Evolutionary conservation across 805 yeast genomes (phyloP), one percentile per base, ranked within the genome.

Genomic region (Candida sonorensis): DNA sequence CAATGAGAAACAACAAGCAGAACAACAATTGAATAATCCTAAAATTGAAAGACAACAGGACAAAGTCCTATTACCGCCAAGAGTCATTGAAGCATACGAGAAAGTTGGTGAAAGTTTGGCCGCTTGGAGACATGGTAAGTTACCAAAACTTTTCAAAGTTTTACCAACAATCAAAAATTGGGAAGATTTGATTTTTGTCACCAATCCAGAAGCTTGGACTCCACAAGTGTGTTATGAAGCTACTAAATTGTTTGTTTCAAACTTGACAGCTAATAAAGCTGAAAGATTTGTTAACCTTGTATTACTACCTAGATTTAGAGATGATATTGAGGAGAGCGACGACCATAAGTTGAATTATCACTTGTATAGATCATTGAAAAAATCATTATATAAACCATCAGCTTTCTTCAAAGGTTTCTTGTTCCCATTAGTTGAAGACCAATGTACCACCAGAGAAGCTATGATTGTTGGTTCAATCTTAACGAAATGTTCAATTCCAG

Each of bases 331-430:
- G 51, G 79, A 77, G 17, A 72, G 73, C 36, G 88, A 80, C 45
- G 80, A 75, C 38, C 90, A 82, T 49, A 75, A 74, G 23, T 69
- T 92, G 42, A 90, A 94, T 61, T 90, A 92, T 54, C 99, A 92
- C 55, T 67, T 92, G 26, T 92, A 92, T 59, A 75, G 96, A 50
- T 78, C 98, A 0, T 62, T 92, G 46, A 90, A 88, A 59, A 92
- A 92, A 62, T 75, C 97, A 0, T 69, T 94, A 34, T 92, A 92
- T 67, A 92, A 92, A 58, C 98, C 99, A 19, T 87, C 92, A 34
- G 98, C 98, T 9, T 92, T 90, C 52, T 92, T 90, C 72, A 90
- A 87, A 59, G 99, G 98, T 1, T 87, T 92, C 51, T 64, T 92
- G 38, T 84, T 92, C 54, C 97, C 97, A 16, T 66, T 92, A 37